Percentiles rank a stretch among this genome's conserved stretches.
Conservation (phyloP, 768 basidiomycete genomes). For the Termitomyces heimii region DNA sequence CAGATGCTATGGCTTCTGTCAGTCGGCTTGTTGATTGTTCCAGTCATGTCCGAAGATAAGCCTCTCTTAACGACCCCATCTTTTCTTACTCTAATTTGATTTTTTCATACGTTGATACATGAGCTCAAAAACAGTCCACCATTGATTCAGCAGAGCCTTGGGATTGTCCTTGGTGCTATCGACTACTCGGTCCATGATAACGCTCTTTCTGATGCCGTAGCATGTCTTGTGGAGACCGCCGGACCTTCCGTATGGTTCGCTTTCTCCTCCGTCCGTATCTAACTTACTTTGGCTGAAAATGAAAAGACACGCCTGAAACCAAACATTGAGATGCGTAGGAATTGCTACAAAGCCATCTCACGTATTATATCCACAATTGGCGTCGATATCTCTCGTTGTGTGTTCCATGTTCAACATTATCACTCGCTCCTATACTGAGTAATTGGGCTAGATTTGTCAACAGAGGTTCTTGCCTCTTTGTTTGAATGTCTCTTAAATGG, state of each 20-base stretch:
- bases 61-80: slow-evolving; percentile 13
- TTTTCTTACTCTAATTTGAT: slow-evolving; percentile 8
- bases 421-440: not conserved
- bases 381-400: slow-evolving; percentile 11
- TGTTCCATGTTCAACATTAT: slow-evolving; percentile 4
- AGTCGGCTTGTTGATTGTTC: slow-evolving; percentile 68
- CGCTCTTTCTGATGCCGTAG: slow-evolving; percentile 47
- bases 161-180: slow-evolving; percentile 60
- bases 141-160: slow-evolving; percentile 66
- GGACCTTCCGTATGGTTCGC: slow-evolving; percentile 39
- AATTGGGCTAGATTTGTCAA: slow-evolving; percentile 39
- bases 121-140: slow-evolving; percentile 51
- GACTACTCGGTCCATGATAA: slow-evolving; percentile 55
- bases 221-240: slow-evolving; percentile 56
- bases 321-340: slow-evolving; percentile 56
- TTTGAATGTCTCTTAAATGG: slow-evolving; percentile 60
- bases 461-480: slow-evolving; percentile 38
- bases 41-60: slow-evolving; percentile 67
- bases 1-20: slow-evolving; percentile 59
- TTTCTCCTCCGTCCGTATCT: slow-evolving; percentile 2
- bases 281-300: slow-evolving; percentile 15
- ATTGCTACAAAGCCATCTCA: slow-evolving; percentile 36
- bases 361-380: slow-evolving; percentile 31
- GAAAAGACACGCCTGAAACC: slow-evolving; percentile 17
- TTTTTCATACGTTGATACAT: slow-evolving; percentile 46